Evolutionary conservation across 768 basidiomycete species (phyloP), one percentile per base, ranked within the genome.

Genomic region (Multifurca ochricompacta): DNA sequence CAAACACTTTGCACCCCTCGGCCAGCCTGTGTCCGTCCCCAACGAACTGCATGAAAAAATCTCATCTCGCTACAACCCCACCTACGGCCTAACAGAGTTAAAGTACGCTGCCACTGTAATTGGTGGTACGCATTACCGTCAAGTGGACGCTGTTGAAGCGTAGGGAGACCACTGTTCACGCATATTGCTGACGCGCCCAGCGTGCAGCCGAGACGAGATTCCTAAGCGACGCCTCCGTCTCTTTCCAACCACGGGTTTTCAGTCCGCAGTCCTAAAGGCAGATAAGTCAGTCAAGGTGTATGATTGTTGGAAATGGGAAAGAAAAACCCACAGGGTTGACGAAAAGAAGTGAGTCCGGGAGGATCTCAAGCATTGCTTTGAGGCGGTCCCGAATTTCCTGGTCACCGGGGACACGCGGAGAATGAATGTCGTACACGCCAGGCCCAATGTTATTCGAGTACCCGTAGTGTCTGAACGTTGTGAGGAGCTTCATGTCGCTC

Each of bases 401-500:
- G 64, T 84, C 82, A 56, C 82, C 75, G 41, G 96, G 96, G 60
- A 99, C 90, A 82, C 96, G 93, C 59, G 96, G 96, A 64, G 94
- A 97, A 79, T 98, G 96, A 74, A 99, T 96, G 70, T 97, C 94
- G 69, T 96, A 96, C 67, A 96, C 91, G 80, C 92, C 95, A 18
- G 95, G 95, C 54, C 95, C 93, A 68, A 98, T 97, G 75, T 91
- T 85, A 78, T 93, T 95, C 53, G 90, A 87, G 79, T 98, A 98
- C 40, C 89, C 88, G 71, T 91, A 88, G 56, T 87, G 77, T 79
- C 90, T 85, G 87, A 98, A 99, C 65, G 91, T 93, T 59, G 83
- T 80, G 66, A 99, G 76, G 57, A 99, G 80, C 77, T 98, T 98
- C 85, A 98, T 85, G 79, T 97, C 94, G 65, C 85, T 86, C 87